Evolutionary conservation across 192 early-diverging fungal genomes (phyloP).

Genomic region (Coemansia aciculifera): DNA sequence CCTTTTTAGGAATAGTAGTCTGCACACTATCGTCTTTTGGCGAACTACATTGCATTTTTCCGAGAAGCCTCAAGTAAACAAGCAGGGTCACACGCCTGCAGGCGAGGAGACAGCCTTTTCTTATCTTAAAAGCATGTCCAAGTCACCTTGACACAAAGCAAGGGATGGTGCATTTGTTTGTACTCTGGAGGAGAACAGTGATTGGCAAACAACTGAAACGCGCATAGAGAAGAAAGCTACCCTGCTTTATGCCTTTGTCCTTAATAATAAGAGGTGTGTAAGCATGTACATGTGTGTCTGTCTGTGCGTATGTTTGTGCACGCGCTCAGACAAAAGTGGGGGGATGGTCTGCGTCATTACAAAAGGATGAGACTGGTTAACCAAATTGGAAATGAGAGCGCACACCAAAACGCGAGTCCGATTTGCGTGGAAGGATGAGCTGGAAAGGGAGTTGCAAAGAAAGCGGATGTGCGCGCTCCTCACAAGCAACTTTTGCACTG

Average conservation of each 20-base stretch:
- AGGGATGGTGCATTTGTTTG: background rate
- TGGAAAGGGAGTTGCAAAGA: background rate
- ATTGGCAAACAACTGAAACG: background rate
- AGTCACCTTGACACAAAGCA: constrained; percentile 12
- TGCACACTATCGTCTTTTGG: background rate
- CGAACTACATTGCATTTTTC: constrained; percentile 1
- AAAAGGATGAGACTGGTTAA: background rate
- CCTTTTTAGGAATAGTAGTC: background rate
- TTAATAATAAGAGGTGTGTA: constrained; percentile 3
- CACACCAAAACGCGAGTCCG: background rate
- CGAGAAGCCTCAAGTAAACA: background rate
- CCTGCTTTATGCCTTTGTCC: background rate
- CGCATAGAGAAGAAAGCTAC: background rate
- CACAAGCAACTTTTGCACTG: background rate
- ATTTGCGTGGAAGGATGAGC: background rate
- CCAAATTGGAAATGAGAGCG: constrained; percentile 1
- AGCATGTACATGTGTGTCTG: background rate
- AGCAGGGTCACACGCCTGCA: background rate
- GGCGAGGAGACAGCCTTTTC: background rate
- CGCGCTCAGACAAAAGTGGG: background rate
- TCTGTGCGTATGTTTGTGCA: constrained; percentile 4
- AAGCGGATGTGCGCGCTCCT: background rate
- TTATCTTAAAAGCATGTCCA: background rate
- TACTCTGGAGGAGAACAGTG: background rate
- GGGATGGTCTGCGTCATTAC: background rate